These are phyloP conservation scores for Butyriboletus appendiculatus DNA, from an alignment of 1,284 basidiomycete species.

Conservation along the genomic window DNA sequence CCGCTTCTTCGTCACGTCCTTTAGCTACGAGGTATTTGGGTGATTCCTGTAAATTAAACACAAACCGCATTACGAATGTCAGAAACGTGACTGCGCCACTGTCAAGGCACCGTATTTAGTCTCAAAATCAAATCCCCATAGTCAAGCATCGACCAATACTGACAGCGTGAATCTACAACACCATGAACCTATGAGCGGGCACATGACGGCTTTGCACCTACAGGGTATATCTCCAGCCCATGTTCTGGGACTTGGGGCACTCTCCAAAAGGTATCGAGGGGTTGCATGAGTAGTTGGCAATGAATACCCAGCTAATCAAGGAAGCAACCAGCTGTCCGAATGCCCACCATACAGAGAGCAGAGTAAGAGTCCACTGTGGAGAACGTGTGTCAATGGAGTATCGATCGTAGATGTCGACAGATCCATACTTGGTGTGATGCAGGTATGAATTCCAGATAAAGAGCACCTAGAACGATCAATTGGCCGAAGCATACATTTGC, in stretches of 20 bases:
- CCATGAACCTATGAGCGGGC: not conserved
- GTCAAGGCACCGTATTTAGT: constrained; percentile 2
- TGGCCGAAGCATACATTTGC: not conserved
- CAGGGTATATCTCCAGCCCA: constrained; percentile 66
- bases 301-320: constrained; percentile 52
- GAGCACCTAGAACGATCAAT: constrained; percentile 39
- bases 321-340: constrained; percentile 58
- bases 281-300: constrained; percentile 50
- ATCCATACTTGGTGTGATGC: constrained; percentile 45
- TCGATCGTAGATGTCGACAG: not conserved
- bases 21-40: constrained; percentile 61
- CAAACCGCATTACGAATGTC: constrained; percentile 44
- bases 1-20: constrained; percentile 57
- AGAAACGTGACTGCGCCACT: constrained; percentile 50
- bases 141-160: constrained; percentile 16
- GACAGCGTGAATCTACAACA: constrained; percentile 41
- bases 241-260: constrained; percentile 50
- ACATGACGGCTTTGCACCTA: constrained; percentile 26
- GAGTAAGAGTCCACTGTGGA: constrained; percentile 58
- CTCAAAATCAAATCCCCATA: not conserved
- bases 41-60: constrained; percentile 55
- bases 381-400: constrained; percentile 4
- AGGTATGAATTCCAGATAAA: constrained; percentile 59
- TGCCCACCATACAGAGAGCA: constrained; percentile 69
- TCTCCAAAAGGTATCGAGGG: constrained; percentile 31